Base-by-base conservation (phyloP, 2,329 filamentous ascomycete species). In the Emydomyces testavorans region DNA sequence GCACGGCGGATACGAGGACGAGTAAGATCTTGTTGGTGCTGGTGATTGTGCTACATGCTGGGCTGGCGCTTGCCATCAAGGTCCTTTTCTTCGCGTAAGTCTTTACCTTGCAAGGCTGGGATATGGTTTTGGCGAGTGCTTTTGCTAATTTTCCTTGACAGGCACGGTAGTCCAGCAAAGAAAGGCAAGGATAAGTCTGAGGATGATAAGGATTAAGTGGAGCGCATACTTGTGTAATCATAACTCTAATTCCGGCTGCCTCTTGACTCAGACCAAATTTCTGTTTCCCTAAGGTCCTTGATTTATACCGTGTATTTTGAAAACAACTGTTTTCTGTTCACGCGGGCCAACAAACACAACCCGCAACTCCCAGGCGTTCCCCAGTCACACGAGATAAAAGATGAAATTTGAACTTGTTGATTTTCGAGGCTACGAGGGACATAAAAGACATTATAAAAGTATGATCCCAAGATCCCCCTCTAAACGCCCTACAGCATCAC, bases 21-120 rank as follows among this genome's bases (percentile, higher is more conserved):
- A 92, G 85, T 67, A 94, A 93, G 75, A 75, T 87, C 18, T 69
- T 98, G 53, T 74, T 98, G 51, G 72, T 96, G 45, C 71, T 90
- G 18, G 89, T 98, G 21, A 76, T 96, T 24, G 75, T 78, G 24
- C 72, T 96, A 53, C 92, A 98, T 69, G 82, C 88, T 23, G 92
- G 83, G n/a, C 73, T 98, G 56, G 79, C 90, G 1, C 78, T 96
- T 58, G 85, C 90, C 3, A 96, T 98, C 68, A 96, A 96, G 75
- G 82, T 95, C 50, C 70, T 96, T 23, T 96, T 96, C 76, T 98
- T 98, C 68, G 89, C 88, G 57, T 76, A 70, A 52, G 75, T 68
- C 39, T 29, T 15, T n/a, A 10, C 24, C 11, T 29, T 39, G 13
- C n/a, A 5, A 11, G 11, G n/a, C n/a, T n/a, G n/a, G n/a, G n/a